Evolutionary conservation across 2,329 filamentous ascomycete species (phyloP).

Genomic region (Fusarium sp.): DNA sequence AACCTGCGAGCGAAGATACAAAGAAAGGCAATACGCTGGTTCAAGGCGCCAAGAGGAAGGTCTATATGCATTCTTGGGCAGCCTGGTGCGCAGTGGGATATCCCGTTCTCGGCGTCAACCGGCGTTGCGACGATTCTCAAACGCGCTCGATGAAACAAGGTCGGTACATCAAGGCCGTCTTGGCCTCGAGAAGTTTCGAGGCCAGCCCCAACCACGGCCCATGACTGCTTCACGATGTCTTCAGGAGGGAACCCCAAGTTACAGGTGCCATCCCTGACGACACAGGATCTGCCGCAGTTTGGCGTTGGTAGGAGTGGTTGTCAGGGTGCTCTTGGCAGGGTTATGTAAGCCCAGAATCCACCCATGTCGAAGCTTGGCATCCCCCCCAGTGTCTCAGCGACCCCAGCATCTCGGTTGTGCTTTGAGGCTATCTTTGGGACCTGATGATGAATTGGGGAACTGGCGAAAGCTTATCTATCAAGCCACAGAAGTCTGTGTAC

Average conservation of each 20-base stretch:
- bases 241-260: not conserved
- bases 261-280: not conserved
- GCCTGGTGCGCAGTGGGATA: not conserved
- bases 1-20: not conserved
- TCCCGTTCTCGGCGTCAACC: not conserved
- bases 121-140: not conserved
- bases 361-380: constrained; percentile 1
- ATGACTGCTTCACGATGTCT: not conserved
- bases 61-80: not conserved
- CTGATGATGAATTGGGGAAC: not conserved
- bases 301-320: not conserved
- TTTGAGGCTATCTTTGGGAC: not conserved
- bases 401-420: not conserved
- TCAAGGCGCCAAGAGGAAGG: not conserved
- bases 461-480: not conserved
- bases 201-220: not conserved
- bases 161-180: not conserved
- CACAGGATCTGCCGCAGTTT: not conserved
- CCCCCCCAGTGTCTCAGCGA: not conserved
- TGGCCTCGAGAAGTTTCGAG: not conserved
- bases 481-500: not conserved
- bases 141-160: not conserved
- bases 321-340: constrained; percentile 4
- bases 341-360: not conserved
- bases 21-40: not conserved